Conservation (phyloP, 768 basidiomycete genomes). For the Kwoniella sp. region DNA sequence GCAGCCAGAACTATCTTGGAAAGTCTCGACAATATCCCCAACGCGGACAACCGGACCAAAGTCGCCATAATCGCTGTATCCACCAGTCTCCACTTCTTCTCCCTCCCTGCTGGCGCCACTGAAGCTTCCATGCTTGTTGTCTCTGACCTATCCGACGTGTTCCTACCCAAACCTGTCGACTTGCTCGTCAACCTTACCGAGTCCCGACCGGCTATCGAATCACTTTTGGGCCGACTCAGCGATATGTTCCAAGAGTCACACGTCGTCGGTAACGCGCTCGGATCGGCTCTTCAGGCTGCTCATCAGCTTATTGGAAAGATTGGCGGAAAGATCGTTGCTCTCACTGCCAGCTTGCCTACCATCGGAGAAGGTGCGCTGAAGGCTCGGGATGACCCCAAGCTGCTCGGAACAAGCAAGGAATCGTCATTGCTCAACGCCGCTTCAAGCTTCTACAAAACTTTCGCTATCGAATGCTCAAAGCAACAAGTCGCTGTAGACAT, state of each 20-base stretch:
- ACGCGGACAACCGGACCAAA: conserved; percentile 90
- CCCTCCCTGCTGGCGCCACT: conserved; percentile 64
- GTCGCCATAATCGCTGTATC: conserved; percentile 91
- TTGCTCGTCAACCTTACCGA: conserved; percentile 93
- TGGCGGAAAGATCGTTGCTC: conserved; percentile 88
- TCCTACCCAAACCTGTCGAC: conserved; percentile 93
- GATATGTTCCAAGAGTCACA: conserved; percentile 99
- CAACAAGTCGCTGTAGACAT: conserved; percentile 97
- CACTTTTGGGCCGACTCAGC: conserved; percentile 75
- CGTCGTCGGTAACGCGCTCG: conserved; percentile 87
- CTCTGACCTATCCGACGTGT: conserved; percentile 94
- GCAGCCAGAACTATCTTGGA: conserved; percentile 95
- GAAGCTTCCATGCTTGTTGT: conserved; percentile 97
- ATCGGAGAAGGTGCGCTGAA: conserved; percentile 88
- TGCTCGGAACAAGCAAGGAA: conserved; percentile 95
- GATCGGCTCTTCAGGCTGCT: conserved; percentile 91
- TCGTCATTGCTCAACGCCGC: conserved; percentile 90
- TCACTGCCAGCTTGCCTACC: conserved; percentile 83
- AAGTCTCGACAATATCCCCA: conserved; percentile 90
- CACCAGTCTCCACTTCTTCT: conserved; percentile 93
- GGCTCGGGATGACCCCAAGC: conserved; percentile 93
- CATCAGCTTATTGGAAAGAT: conserved; percentile 92
- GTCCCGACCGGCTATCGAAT: conserved; percentile 74
- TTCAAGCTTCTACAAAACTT: conserved; percentile 94
- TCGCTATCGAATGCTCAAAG: conserved; percentile 96